Conservation (phyloP, 768 basidiomycete genomes). For the Lactifluus piperatus region DNA sequence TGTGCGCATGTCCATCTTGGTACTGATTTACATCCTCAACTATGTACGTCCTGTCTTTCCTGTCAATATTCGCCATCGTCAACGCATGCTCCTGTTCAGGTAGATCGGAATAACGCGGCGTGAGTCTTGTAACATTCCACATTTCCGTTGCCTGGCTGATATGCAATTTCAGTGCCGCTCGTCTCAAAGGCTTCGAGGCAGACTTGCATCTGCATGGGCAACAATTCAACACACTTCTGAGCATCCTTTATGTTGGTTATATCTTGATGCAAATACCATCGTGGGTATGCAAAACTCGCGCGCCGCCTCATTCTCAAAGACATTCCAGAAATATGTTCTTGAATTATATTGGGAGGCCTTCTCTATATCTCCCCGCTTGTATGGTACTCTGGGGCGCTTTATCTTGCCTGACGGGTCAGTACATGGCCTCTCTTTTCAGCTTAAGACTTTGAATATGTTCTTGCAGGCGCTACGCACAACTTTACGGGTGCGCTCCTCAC, state of each 20-base stretch:
- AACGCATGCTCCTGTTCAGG: conserved; percentile 27
- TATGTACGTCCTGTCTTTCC: conserved; percentile 27
- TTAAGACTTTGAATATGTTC: not conserved
- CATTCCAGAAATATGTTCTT: conserved; percentile 57
- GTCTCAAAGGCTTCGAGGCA: conserved; percentile 60
- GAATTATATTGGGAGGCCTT: conserved; percentile 58
- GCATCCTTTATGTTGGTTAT: conserved; percentile 63
- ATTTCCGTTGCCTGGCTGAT: not conserved
- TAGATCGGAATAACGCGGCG: conserved; percentile 68
- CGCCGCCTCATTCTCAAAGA: not conserved
- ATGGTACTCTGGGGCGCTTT: conserved; percentile 66
- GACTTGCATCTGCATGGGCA: conserved; percentile 54
- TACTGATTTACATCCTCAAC: conserved; percentile 41
- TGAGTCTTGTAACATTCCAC: conserved; percentile 26
- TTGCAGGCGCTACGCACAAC: conserved; percentile 19
- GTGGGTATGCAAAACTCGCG: conserved; percentile 30
- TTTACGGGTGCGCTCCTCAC: conserved; percentile 58
- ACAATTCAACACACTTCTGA: conserved; percentile 60
- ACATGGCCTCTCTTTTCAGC: not conserved
- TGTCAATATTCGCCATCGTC: not conserved
- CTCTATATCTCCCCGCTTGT: conserved; percentile 53
- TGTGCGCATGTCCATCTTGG: conserved; percentile 34
- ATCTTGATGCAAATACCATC: conserved; percentile 76
- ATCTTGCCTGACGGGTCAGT: conserved; percentile 33
- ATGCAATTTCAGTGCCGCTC: conserved; percentile 44